Conservation (phyloP, 2,329 filamentous ascomycete genomes). For the Aspergillus pseudoterreus region DNA sequence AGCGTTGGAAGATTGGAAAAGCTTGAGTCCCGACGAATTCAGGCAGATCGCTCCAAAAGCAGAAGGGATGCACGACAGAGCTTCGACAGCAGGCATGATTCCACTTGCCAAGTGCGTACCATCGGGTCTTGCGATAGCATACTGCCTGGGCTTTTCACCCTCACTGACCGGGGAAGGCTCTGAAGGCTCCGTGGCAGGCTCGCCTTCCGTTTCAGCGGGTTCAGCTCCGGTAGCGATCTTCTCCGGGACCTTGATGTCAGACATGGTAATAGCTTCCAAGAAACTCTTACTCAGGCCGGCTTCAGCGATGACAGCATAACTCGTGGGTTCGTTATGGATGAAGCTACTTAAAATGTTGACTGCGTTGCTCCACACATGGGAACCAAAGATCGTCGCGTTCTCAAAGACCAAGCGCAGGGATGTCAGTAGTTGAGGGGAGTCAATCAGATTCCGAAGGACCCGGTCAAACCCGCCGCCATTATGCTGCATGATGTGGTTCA, state of each 20-base stretch:
- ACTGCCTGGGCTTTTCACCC: conserved; percentile 24
- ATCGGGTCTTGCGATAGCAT: conserved; percentile 27
- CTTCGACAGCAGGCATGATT: conserved; percentile 83
- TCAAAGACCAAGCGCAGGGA: conserved; percentile 79
- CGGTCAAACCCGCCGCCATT: conserved; percentile 82
- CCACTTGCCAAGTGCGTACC: conserved; percentile 55
- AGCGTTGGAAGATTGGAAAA: conserved; percentile 79
- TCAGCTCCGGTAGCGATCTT: conserved; percentile 24
- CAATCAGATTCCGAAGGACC: conserved; percentile 85
- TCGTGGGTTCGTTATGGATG: conserved; percentile 98
- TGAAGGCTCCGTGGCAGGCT: conserved; percentile 11
- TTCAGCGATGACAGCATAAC: conserved; percentile 92
- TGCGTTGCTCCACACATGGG: conserved; percentile 91
- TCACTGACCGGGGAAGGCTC: conserved; percentile 28
- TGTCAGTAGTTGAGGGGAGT: conserved; percentile 78
- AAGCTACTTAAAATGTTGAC: conserved; percentile 91
- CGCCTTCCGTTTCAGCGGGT: conserved; percentile 32
- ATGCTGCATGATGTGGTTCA: conserved; percentile 90
- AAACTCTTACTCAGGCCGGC: conserved; percentile 85
- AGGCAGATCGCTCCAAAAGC: conserved; percentile 93
- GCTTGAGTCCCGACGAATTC: conserved; percentile 79
- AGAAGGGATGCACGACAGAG: conserved; percentile 79
- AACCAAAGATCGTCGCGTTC: conserved; percentile 76
- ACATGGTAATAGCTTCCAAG: conserved; percentile 69
- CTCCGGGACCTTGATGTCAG: conserved; percentile 34